phyloP scores from a whole-genome alignment of 148 eudicot genomes.

The Bassia scoparia region DNA sequence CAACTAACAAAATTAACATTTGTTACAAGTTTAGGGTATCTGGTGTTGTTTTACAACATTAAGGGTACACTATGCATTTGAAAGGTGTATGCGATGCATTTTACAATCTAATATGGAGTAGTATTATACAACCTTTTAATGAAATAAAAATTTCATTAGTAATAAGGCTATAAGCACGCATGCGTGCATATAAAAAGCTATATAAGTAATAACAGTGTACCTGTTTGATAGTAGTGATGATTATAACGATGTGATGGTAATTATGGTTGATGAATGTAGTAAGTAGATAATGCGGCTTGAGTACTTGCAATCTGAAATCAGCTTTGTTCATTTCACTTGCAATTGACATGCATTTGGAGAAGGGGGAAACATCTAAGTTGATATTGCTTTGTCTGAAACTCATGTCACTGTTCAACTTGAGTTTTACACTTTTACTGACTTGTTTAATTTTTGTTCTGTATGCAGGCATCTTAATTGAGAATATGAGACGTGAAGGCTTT shows the following conservation, averaged over 20 bases:
- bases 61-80: too few species aligned
- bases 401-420: background rate
- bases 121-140: too few species aligned
- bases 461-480: conserved; percentile 93
- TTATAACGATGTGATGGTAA: background rate
- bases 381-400: background rate
- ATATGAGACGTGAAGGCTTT: conserved; percentile 99
- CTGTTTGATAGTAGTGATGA: background rate
- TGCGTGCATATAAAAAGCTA: too few species aligned
- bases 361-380: background rate
- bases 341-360: background rate
- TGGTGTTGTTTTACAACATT: too few species aligned
- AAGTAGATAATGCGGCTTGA: background rate
- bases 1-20: too few species aligned
- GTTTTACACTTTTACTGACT: conserved; percentile 21
- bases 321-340: background rate
- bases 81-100: too few species aligned
- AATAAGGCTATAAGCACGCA: too few species aligned
- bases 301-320: background rate
- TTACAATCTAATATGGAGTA: too few species aligned
- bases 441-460: conserved; percentile 1
- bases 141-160: too few species aligned
- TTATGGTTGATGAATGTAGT: background rate
- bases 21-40: too few species aligned
- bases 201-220: background rate